A percentile compares a stretch with the other conserved stretches of the same genome.
Evolutionary conservation across 2,329 filamentous ascomycete species (phyloP).

Genomic region (Elsinoe fawcettii): DNA sequence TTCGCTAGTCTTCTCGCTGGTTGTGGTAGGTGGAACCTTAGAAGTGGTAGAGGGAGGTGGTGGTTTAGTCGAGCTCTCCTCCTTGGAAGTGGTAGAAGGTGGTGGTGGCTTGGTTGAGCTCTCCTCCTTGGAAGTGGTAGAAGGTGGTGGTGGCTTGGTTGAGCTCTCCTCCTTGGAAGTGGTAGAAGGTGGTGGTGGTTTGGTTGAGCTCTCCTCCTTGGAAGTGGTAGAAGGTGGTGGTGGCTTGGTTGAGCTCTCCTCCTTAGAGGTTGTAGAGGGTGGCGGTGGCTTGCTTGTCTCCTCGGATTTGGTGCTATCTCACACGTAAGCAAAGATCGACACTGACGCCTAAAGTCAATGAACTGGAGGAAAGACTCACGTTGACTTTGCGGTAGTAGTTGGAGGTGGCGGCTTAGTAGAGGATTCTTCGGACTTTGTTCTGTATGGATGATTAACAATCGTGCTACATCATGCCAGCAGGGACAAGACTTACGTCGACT

Average conservation of each 20-base stretch:
- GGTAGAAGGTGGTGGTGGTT: background rate
- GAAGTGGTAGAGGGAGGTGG: background rate
- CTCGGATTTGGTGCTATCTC: too few relatives aligned
- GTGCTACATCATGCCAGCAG: too few relatives aligned
- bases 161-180: background rate
- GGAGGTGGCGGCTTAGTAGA: background rate
- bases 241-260: too few relatives aligned
- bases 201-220: too few relatives aligned
- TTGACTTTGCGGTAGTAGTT: background rate
- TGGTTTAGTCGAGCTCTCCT: background rate
- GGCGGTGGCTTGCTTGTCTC: too few relatives aligned
- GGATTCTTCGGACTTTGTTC: background rate
- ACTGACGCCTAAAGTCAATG: too few relatives aligned
- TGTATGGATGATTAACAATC: background rate
- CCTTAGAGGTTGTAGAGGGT: too few relatives aligned
- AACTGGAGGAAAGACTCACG: background rate
- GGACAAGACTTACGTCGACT: background rate
- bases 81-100: background rate
- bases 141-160: background rate
- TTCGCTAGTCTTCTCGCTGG: background rate
- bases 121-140: background rate
- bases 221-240: too few relatives aligned
- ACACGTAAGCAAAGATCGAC: too few relatives aligned
- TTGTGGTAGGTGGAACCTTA: background rate
- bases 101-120: background rate